Evolutionary conservation across 257 asterid species (phyloP), one percentile per base, ranked within the genome.

Genomic region (Echium plantagineum): DNA sequence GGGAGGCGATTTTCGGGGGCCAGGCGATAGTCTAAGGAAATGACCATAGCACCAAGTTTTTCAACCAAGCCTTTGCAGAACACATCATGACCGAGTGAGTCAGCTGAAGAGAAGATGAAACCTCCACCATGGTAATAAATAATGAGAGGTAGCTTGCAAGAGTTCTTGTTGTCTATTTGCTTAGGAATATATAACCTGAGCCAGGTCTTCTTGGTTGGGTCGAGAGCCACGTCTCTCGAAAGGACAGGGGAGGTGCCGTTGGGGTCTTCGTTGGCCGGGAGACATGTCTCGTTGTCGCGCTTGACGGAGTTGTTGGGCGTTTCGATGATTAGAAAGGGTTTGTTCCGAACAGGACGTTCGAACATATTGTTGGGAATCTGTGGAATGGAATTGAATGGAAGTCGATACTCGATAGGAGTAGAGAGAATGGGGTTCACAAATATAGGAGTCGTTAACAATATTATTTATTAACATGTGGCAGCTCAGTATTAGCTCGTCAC

Each of bases 111-210:
- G 28, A 79, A 38, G 58, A 79, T 66, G 53, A 77, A 82, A 10
- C 89, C 85, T 8, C 89, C 78, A 6, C 85, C 89, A 64, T 82
- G 89, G 21, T 67, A 74, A 73, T 77, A 82, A 1, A 82, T 6
- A 12, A 79, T 69, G 9, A 82, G 58, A 7, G 89, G 85, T 17
- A 77, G 68, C 48, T 82, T 82, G 30, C 67, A 19, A 10, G 61
- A n/a, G 18, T 6, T 17, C 13, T 0, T 16, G 7, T 35, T 20
- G 64, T 58, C 61, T 26, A n/a, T 6, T 9, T 64, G 52, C 24
- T 59, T 60, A 3, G 85, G 89, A 0, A 77, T 24, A 47, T 80
- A 83, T 8, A 83, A 20, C 0, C 90, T 81, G n/a, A 70, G 54
- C 86, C 84, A 80, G 1, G 86, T 80, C 16, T 69, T 67, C 1